Evolutionary conservation across 116 monocot species (phyloP).

Genomic region (Zostera marina): DNA sequence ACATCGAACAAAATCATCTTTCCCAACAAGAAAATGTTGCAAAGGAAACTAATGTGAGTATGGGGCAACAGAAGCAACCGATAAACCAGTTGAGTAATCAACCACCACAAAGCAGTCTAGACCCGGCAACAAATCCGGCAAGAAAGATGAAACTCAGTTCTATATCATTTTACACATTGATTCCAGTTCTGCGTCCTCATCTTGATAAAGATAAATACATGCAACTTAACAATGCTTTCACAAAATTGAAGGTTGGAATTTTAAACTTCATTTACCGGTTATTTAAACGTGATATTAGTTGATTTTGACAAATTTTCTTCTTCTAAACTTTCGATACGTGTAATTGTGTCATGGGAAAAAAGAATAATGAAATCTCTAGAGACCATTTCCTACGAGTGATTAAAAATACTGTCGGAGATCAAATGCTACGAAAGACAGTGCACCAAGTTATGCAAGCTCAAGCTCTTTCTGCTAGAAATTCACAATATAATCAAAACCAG

Average conservation of each 20-base stretch:
- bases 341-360: background rate
- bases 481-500: constrained; percentile 34
- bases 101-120: constrained; percentile 9
- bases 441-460: constrained; percentile 60
- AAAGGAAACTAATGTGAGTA: constrained; percentile 9
- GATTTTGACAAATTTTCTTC: background rate
- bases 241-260: constrained; percentile 55
- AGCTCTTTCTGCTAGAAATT: constrained; percentile 33
- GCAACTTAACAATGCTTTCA: constrained; percentile 69
- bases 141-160: constrained; percentile 9
- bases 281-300: background rate
- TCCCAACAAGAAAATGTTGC: constrained; percentile 16
- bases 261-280: background rate
- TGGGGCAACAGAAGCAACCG: constrained; percentile 14
- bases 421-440: constrained; percentile 87
- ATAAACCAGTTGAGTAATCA: constrained; percentile 9
- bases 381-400: constrained; percentile 79
- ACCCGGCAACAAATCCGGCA: constrained; percentile 8
- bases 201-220: constrained; percentile 86
- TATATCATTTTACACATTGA: constrained; percentile 66
- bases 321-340: too few species aligned
- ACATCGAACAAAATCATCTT: constrained; percentile 15
- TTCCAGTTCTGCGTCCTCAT: constrained; percentile 73
- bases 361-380: constrained; percentile 76
- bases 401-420: constrained; percentile 87